Conservation (phyloP, 2,329 filamentous ascomycete genomes). For the Aspergillus sp. region DNA sequence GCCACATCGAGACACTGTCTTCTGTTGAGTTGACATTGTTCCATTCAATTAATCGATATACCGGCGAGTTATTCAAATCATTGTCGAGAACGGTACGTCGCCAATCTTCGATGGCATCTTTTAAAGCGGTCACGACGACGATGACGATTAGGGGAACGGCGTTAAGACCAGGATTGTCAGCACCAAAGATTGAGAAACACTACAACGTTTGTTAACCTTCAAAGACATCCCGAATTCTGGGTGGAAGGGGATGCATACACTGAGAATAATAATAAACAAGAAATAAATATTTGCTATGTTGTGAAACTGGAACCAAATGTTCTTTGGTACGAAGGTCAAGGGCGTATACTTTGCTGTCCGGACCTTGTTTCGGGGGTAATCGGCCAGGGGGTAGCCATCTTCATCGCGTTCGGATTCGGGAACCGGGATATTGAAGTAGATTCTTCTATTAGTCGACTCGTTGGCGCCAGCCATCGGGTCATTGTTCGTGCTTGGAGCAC, state of each 20-base stretch:
- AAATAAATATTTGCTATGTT: slow-evolving; percentile 99
- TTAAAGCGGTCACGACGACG: slow-evolving; percentile 79
- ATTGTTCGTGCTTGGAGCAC: slow-evolving; percentile 27
- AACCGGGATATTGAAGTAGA: slow-evolving; percentile 80
- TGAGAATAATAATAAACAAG: slow-evolving; percentile 89
- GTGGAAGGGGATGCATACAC: slow-evolving; percentile 57
- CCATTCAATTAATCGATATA: slow-evolving; percentile 84
- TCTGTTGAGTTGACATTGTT: slow-evolving; percentile 89
- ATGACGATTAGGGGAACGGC: slow-evolving; percentile 92
- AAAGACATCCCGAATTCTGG: not conserved
- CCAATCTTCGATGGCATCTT: slow-evolving; percentile 95
- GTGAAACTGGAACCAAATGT: slow-evolving; percentile 96
- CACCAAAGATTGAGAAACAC: slow-evolving; percentile 96
- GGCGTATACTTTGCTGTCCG: slow-evolving; percentile 96
- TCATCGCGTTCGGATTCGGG: slow-evolving; percentile 73
- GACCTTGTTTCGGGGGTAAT: slow-evolving; percentile 90
- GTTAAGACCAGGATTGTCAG: slow-evolving; percentile 81
- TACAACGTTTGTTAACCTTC: slow-evolving; percentile 33
- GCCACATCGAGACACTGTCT: slow-evolving; percentile 81
- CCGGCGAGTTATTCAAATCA: slow-evolving; percentile 91
- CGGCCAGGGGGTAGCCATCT: slow-evolving; percentile 65
- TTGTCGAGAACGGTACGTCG: slow-evolving; percentile 85
- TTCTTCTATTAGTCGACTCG: slow-evolving; percentile 16
- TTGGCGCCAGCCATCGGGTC: not conserved
- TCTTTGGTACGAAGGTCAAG: slow-evolving; percentile 91